Conservation (phyloP, 176 grass and related monocot genomes). For the Avena eriantha region DNA sequence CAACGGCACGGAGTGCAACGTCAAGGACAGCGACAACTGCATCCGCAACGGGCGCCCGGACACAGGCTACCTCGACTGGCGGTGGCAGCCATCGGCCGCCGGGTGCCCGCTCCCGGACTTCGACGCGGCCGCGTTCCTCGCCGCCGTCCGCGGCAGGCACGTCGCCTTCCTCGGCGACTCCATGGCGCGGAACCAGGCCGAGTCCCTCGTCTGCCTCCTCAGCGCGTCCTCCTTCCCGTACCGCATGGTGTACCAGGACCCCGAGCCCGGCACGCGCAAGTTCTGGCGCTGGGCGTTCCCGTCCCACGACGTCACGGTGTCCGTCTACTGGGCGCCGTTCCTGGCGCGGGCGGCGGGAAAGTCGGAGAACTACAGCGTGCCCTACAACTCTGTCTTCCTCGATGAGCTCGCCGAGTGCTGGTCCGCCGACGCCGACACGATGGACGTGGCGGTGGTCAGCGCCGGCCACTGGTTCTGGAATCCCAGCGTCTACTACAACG, state of each 20-base stretch:
- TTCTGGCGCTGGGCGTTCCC: slow-evolving; percentile 48
- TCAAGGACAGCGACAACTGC: background rate
- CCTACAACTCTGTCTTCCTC: slow-evolving; percentile 10
- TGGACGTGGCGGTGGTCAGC: slow-evolving; percentile 57
- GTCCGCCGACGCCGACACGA: slow-evolving; percentile 40
- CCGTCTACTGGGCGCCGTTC: slow-evolving; percentile 63
- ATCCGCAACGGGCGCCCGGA: background rate
- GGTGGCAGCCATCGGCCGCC: slow-evolving; percentile 56
- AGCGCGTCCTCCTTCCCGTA: slow-evolving; percentile 24
- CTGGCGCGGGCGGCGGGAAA: slow-evolving; percentile 37
- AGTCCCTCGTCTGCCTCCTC: slow-evolving; percentile 68
- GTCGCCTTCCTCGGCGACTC: slow-evolving; percentile 77
- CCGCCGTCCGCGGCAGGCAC: slow-evolving; percentile 50
- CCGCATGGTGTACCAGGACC: slow-evolving; percentile 37
- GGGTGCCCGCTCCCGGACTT: slow-evolving; percentile 53
- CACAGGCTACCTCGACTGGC: slow-evolving; percentile 54
- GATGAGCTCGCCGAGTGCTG: slow-evolving; percentile 44
- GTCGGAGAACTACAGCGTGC: slow-evolving; percentile 38
- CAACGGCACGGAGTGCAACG: background rate
- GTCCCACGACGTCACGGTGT: slow-evolving; percentile 38
- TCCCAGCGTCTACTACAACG: slow-evolving; percentile 53
- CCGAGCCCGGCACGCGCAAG: slow-evolving; percentile 32
- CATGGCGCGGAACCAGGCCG: slow-evolving; percentile 68
- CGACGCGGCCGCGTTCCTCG: slow-evolving; percentile 45
- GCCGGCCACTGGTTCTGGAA: slow-evolving; percentile 67